A percentile compares a stretch with the other conserved stretches of the same genome.
Evolutionary conservation across 108 stramenopile species (phyloP).

Genomic region (Skeletonema potamos): DNA sequence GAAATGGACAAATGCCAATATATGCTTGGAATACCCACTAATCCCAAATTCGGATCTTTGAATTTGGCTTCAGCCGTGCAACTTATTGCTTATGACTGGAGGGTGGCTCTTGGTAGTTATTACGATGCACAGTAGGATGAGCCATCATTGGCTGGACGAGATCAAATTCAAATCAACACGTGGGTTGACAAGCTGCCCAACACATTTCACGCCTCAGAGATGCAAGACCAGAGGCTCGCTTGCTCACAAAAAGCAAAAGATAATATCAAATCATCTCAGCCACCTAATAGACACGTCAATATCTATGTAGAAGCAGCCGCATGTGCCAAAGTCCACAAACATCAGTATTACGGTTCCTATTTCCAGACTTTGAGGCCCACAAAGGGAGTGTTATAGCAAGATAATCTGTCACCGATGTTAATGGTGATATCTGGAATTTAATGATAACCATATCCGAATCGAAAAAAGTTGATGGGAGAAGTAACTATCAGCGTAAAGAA

Average conservation of each 20-base stretch:
- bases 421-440: neutral
- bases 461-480: neutral
- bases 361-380: neutral
- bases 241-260: neutral
- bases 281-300: neutral
- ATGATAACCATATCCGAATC: neutral
- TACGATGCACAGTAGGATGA: neutral
- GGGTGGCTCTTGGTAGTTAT: constrained; percentile 41
- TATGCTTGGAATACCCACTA: constrained; percentile 70
- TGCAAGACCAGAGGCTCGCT: neutral
- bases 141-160: neutral
- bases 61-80: constrained; percentile 74
- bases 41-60: constrained; percentile 62
- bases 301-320: neutral
- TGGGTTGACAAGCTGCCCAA: neutral
- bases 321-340: neutral
- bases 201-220: neutral
- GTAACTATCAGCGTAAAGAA: neutral
- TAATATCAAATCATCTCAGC: neutral
- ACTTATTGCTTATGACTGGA: constrained; percentile 72
- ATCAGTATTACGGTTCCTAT: neutral
- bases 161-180: neutral
- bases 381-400: neutral
- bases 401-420: neutral
- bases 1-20: constrained; percentile 56